Evolutionary conservation across 163 green algal genomes (phyloP).

Genomic region (Chlamydomonas reinhardtii): DNA sequence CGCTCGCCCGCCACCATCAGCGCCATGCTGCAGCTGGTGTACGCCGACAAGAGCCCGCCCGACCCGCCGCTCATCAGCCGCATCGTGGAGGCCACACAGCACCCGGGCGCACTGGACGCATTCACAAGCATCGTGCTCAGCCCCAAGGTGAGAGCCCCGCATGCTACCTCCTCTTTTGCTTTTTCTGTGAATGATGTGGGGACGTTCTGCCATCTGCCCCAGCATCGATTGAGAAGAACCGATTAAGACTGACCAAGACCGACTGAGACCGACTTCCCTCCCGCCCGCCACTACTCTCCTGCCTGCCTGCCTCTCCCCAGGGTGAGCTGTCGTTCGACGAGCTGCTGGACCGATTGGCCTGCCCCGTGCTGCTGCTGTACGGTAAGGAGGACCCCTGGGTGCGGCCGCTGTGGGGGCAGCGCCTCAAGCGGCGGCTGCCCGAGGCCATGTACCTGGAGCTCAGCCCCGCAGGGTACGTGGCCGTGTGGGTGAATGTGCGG

Average conservation of each 20-base stretch:
- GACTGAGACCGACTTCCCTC: no score
- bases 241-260: no score
- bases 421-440: conserved; percentile 32
- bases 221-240: no score
- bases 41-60: conserved; percentile 53
- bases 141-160: conserved; percentile 51
- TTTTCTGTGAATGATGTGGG: no score
- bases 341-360: conserved; percentile 56
- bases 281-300: no score
- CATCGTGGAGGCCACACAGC: conserved; percentile 76
- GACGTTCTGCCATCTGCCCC: no score
- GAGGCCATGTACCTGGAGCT: conserved; percentile 59
- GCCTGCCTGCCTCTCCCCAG: no score
- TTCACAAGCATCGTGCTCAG: conserved; percentile 75
- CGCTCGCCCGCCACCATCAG: conserved; percentile 59
- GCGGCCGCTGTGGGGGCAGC: conserved; percentile 78
- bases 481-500: background rate
- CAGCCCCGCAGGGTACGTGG: conserved; percentile 46
- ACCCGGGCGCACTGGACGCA: conserved; percentile 72
- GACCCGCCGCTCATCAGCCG: conserved; percentile 43
- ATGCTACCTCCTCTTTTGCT: no score
- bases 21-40: conserved; percentile 67
- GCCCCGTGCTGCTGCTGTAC: conserved; percentile 61
- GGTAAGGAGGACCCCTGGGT: conserved; percentile 78
- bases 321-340: conserved; percentile 62